phyloP scores from a whole-genome alignment of 495 filamentous ascomycete genomes.

The Neurospora hispaniola region DNA sequence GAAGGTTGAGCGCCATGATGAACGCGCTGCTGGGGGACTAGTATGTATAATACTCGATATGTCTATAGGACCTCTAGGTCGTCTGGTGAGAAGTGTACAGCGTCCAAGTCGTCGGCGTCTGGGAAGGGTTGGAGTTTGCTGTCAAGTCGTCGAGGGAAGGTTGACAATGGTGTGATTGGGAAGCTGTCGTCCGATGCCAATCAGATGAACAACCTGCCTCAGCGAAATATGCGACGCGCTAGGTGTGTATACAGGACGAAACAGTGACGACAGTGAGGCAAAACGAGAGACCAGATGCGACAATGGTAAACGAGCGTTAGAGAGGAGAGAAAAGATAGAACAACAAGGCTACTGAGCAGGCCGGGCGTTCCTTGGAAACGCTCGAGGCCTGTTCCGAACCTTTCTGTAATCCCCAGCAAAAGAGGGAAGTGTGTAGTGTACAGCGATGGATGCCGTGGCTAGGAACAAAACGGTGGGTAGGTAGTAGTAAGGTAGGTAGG shows the following conservation, averaged over 20 bases:
- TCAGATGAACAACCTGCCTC: background rate
- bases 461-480: constrained; percentile 4
- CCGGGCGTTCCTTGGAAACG: background rate
- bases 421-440: background rate
- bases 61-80: background rate
- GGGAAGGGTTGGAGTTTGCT: background rate
- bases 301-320: constrained; percentile 22
- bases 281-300: constrained; percentile 23
- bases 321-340: background rate
- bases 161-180: background rate
- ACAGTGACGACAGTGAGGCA: constrained; percentile 5
- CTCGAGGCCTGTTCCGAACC: constrained; percentile 4
- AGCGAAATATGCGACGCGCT: background rate
- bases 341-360: constrained; percentile 6
- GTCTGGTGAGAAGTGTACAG: background rate
- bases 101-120: background rate
- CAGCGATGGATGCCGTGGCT: background rate
- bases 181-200: background rate
- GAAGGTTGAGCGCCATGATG: constrained; percentile 35
- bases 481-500: background rate
- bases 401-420: constrained; percentile 5
- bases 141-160: background rate
- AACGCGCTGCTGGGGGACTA: constrained; percentile 10
- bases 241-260: background rate
- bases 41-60: background rate